phyloP scores from a whole-genome alignment of 2,329 filamentous ascomycete genomes.

The Phyllachora maydis region DNA sequence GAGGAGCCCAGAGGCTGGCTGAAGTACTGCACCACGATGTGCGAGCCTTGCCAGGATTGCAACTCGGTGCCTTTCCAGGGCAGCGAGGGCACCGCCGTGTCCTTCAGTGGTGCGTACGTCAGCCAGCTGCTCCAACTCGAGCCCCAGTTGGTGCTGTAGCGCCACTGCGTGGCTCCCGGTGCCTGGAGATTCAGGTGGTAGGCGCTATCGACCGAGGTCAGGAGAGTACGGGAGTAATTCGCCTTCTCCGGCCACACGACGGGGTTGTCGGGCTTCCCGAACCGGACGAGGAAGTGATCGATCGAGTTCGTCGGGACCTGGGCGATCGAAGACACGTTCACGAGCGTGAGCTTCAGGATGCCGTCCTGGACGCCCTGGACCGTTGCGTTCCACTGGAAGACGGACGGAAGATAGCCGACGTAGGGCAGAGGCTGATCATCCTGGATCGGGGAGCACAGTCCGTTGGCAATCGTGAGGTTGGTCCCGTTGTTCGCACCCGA shows the following conservation, averaged over 20 bases:
- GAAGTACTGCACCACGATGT: conserved; percentile 42
- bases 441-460: conserved; percentile 6
- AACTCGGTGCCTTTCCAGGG: conserved; percentile 32
- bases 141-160: conserved; percentile 41
- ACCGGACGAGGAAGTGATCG: conserved; percentile 34
- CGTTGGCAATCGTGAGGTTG: conserved; percentile 16
- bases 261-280: conserved; percentile 34
- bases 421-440: conserved; percentile 1
- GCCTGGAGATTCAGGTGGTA: conserved; percentile 26
- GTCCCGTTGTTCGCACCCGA: conserved; percentile 13
- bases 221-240: conserved; percentile 27
- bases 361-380: conserved; percentile 27
- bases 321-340: conserved; percentile 23
- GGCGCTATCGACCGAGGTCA: conserved; percentile 15
- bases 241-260: conserved; percentile 31
- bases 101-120: conserved; percentile 28
- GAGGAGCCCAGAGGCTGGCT: conserved; percentile 34
- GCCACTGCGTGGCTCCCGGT: conserved; percentile 36
- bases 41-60: conserved; percentile 37
- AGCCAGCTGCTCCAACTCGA: conserved; percentile 36
- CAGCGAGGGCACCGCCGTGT: conserved; percentile 22
- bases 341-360: conserved; percentile 32
- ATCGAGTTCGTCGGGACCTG: conserved; percentile 23
- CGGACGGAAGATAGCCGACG: conserved; percentile 2
- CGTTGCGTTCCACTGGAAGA: conserved; percentile 2